A percentile compares a stretch with the other conserved stretches of the same genome.
Evolutionary conservation across 192 early-diverging fungal genomes (phyloP).

Genomic region (Dissophora globulifera): DNA sequence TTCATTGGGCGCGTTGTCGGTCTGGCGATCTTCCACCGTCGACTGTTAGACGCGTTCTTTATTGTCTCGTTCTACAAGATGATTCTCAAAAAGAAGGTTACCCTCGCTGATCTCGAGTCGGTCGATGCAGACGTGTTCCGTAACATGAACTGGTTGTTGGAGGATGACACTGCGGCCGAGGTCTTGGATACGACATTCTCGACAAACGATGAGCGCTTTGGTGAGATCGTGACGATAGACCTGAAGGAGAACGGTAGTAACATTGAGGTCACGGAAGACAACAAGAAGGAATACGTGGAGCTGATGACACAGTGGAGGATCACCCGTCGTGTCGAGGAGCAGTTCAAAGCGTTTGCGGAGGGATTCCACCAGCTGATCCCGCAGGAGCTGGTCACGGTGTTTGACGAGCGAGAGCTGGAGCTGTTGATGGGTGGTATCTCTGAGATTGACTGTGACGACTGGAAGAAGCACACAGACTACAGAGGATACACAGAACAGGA

Average conservation of each 20-base stretch:
- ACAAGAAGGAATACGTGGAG: conserved; percentile 96
- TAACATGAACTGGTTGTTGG: conserved; percentile 94
- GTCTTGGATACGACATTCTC: conserved; percentile 90
- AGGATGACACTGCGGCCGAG: conserved; percentile 86
- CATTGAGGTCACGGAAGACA: conserved; percentile 95
- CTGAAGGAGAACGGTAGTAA: conserved; percentile 88
- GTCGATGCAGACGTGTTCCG: conserved; percentile 93
- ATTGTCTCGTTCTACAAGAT: conserved; percentile 97
- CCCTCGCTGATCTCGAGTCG: conserved; percentile 92
- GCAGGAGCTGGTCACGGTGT: conserved; percentile 93
- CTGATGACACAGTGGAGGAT: conserved; percentile 91
- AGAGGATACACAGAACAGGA: conserved; percentile 97
- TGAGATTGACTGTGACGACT: conserved; percentile 97
- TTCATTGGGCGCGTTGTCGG: conserved; percentile 98
- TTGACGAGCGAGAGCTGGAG: conserved; percentile 98
- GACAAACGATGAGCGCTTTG: conserved; percentile 95
- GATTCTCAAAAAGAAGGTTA: conserved; percentile 90
- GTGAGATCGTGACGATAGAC: conserved; percentile 88
- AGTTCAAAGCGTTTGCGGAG: conserved; percentile 93
- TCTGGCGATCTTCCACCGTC: conserved; percentile 96
- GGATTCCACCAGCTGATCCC: conserved; percentile 97
- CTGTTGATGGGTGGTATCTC: conserved; percentile 96
- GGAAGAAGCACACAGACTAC: conserved; percentile 99
- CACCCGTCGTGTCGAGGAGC: conserved; percentile 91
- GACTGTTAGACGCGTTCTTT: conserved; percentile 97